Base-by-base conservation (phyloP, 2,329 filamentous ascomycete species). In the Colletotrichum orchidophilum region DNA sequence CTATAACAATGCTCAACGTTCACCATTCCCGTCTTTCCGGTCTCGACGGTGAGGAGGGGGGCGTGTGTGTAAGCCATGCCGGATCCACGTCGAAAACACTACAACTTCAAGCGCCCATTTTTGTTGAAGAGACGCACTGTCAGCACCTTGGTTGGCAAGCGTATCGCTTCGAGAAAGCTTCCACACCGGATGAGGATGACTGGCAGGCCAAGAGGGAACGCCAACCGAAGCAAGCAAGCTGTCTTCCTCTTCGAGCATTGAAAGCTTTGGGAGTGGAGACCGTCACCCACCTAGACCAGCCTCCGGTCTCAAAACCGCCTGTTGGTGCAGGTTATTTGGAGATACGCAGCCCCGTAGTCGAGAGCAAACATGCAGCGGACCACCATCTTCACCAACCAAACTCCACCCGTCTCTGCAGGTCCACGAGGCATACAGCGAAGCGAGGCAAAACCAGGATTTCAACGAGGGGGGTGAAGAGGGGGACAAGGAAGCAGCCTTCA, bases 131-230 rank as follows among this genome's bases (percentile, higher is more conserved):
- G 21, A 31, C 13, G 5, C 46, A 27, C 60, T 26, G 29, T 13
- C 29, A 35, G 21, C 21, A 53, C 29, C 29, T 21, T 27, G 9
- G 27, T 24, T 15, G 15, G 50, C 26, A 53, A 53, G 15, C 63
- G 18, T 13, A 55, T 61, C 57, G 39, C 50, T 70, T 70, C 29
- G 55, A 61, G 63, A 61, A 70, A 4, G 35, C 55, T 42, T 61
- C 49, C 35, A 61, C 35, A 55, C 55, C 4, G 13, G 15, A 18
- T 35, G 27, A 39, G 21, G 35, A 66, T 46, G n/a, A 12, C 42
- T 50, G 21, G 21, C 50, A 35, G 50, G 50, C 42, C 31, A 18
- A 35, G 15, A 13, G 58, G 31, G 11, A 18, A 31, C 18, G 39
- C 29, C 60, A 52, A 46, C 24, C 12, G 13, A 15, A 46, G 15